Evolutionary conservation across 257 asterid genomes (phyloP).

Genomic region (Salvia miltiorrhiza): DNA sequence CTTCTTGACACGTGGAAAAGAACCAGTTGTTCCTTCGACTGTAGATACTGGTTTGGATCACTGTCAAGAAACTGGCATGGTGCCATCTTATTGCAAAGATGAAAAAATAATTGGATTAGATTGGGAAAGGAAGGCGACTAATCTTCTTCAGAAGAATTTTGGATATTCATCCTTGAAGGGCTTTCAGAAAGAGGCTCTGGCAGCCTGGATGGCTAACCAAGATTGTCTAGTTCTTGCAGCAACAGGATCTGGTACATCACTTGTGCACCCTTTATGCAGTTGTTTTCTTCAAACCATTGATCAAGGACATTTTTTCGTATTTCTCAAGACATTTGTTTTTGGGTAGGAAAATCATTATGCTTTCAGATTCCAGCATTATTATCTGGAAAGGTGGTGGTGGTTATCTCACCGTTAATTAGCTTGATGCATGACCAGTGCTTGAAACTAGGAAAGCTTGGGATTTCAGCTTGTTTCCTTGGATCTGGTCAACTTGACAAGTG

Average conservation of each 20-base stretch:
- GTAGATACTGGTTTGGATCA: slow-evolving; percentile 14
- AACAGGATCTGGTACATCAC: slow-evolving; percentile 68
- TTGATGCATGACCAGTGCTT: slow-evolving; percentile 89
- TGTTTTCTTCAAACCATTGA: neutral
- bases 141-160: slow-evolving; percentile 44
- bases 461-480: slow-evolving; percentile 86
- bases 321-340: slow-evolving; percentile 10
- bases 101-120: slow-evolving; percentile 37
- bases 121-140: slow-evolving; percentile 47
- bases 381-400: slow-evolving; percentile 72
- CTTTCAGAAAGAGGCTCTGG: slow-evolving; percentile 69
- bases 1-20: slow-evolving; percentile 18
- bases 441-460: slow-evolving; percentile 65
- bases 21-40: slow-evolving; percentile 21
- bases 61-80: slow-evolving; percentile 5
- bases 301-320: slow-evolving; percentile 9
- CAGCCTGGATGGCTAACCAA: slow-evolving; percentile 55
- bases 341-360: slow-evolving; percentile 70
- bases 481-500: slow-evolving; percentile 76
- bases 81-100: slow-evolving; percentile 27
- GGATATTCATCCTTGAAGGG: slow-evolving; percentile 57
- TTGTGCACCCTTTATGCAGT: slow-evolving; percentile 3
- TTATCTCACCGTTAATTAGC: slow-evolving; percentile 82
- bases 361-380: slow-evolving; percentile 74
- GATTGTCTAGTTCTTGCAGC: slow-evolving; percentile 80